Conservation (phyloP, 2,329 filamentous ascomycete genomes). For the Colletotrichum orchidophilum region DNA sequence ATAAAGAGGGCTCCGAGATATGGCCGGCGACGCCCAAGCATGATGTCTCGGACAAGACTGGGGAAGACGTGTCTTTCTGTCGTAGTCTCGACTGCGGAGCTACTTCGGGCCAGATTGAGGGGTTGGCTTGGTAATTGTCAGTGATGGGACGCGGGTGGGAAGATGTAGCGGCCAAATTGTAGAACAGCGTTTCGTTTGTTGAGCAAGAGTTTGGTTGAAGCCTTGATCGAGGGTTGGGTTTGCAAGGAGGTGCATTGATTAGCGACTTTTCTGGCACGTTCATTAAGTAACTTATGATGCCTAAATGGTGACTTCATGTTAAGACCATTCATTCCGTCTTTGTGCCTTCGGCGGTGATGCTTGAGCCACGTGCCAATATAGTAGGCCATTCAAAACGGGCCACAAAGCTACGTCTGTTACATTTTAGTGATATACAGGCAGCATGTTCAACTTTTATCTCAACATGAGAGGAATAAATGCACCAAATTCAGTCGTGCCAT, state of each 20-base stretch:
- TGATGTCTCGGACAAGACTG: not conserved
- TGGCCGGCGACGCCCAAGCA: slow-evolving; percentile 43
- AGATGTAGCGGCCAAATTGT: not conserved
- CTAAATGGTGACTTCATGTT: not conserved
- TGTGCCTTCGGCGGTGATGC: not conserved
- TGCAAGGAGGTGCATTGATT: not conserved
- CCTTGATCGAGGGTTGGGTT: not conserved
- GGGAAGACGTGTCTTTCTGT: not conserved
- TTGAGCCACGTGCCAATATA: not conserved
- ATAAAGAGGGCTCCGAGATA: slow-evolving; percentile 38
- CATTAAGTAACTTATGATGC: not conserved
- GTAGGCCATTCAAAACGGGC: too few relatives aligned
- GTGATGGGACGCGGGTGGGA: too few relatives aligned
- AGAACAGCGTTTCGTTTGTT: not conserved
- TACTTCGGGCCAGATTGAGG: not conserved
- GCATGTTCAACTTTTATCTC: not conserved
- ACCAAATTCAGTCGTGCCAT: too few relatives aligned
- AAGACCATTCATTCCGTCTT: not conserved
- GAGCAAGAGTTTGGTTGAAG: not conserved
- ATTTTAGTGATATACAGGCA: too few relatives aligned
- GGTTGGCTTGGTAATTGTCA: not conserved
- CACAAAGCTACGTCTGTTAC: too few relatives aligned
- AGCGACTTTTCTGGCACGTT: not conserved
- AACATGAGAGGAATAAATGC: not conserved
- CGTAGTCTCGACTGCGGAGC: not conserved